Base-by-base conservation (phyloP, 495 filamentous ascomycete species). In the Aspergillus cavernicola region DNA sequence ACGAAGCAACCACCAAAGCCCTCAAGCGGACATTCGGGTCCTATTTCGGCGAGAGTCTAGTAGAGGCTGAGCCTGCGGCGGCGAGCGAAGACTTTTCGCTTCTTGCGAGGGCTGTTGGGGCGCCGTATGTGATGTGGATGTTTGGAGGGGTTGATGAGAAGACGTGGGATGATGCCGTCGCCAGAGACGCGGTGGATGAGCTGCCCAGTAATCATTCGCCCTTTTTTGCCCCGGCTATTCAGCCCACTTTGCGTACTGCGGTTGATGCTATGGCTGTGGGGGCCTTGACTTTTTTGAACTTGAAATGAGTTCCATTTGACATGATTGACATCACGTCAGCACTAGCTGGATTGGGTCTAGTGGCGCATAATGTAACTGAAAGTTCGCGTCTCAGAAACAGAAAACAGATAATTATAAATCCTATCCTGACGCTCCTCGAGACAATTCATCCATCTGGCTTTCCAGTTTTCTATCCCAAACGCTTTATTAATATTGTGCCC, bases 1-100 rank as follows among this genome's bases (percentile, higher is more conserved):
- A 84, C 57, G 67, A 55, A 0, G 50, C 50, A 15, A 68, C 72
- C 6, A 78, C 74, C 3, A 50, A 62, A 5, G 53, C 53, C 2
- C 58, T 84, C 5, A 60, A 68, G 23, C 58, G 56, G 3, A 66
- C 70, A 0, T 83, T 82, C 50, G 41, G 52, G 13, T 53, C 61
- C 2, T 73, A 76, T 51, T 84, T 85, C 48, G 52, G 58, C 9
- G 63, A 70, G 1, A 32, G 53, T 1, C 41, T 66, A 6, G 60
- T 67, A 0, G 60, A 67, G 7, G 52, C 53, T 26, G 62, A 67
- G 32, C 57, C 56, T 2, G 55, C 57, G 2, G 51, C 58, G 47
- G 74, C 69, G 3, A 79, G 74, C 59, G 82, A 85, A 59, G 82
- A 86, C 55, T 83, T 86, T 57, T 64, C 75, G 1, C 68, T 77